Conservation (phyloP, 2,329 filamentous ascomycete species). For the Meredithiella fracta region DNA sequence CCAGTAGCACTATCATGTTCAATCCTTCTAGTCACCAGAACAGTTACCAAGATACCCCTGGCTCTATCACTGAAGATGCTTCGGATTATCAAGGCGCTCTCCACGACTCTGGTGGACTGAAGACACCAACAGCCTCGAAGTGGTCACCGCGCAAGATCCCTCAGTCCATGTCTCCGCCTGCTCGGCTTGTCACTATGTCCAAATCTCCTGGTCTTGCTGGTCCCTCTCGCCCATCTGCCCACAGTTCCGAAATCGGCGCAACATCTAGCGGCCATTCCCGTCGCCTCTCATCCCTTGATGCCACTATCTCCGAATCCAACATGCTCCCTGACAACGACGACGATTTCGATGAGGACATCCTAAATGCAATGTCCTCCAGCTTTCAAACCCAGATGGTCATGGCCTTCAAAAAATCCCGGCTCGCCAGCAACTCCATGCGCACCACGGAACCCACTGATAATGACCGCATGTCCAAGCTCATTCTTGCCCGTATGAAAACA, state of each 20-base stretch:
- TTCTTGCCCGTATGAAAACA: conserved; percentile 81
- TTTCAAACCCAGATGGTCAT: conserved; percentile 70
- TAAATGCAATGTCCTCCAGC: conserved; percentile 51
- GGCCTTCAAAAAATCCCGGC: conserved; percentile 40
- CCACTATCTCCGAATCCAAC: conserved; percentile 59
- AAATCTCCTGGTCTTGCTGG: conserved; percentile 16
- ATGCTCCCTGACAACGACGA: conserved; percentile 30
- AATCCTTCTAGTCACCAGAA: conserved; percentile 42
- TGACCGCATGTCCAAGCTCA: conserved; percentile 61
- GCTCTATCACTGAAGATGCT: conserved; percentile 11
- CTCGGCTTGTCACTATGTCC: conserved; percentile 38
- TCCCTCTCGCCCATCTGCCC: conserved; percentile 7
- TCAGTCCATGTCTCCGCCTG: conserved; percentile 25
- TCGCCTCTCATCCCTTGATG: conserved; percentile 47
- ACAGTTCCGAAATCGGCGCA: conserved; percentile 2
- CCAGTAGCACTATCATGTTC: conserved; percentile 70
- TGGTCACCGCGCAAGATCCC: conserved; percentile 32
- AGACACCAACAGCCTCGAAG: conserved; percentile 24
- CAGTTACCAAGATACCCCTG: conserved; percentile 12
- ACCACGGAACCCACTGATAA: conserved; percentile 26
- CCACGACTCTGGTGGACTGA: conserved; percentile 21
- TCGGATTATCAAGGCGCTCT: conserved; percentile 7
- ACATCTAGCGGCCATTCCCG: conserved; percentile 20
- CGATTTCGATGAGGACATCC: conserved; percentile 32
- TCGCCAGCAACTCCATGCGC: conserved; percentile 32